Base-by-base conservation (phyloP, 192 early-diverging fungal genomes). In the Coemansia pectinata region DNA sequence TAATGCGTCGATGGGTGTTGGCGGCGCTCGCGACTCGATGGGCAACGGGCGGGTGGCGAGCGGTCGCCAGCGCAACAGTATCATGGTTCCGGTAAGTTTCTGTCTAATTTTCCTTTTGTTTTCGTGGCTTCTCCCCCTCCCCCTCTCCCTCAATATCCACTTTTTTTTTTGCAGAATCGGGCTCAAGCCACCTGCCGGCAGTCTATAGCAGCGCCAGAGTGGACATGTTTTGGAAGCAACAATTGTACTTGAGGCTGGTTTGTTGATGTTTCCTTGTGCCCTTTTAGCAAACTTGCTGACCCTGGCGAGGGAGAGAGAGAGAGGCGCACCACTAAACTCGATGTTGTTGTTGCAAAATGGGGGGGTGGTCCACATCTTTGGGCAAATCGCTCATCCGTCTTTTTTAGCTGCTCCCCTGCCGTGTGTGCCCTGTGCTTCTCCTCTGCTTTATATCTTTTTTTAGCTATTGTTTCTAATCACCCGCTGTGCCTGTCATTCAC, bases 21-120 rank as follows among this genome's bases (percentile, higher is more conserved):
- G 76, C 57, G 71, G 80, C n/a, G 74, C 66, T n/a, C 75, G 75
- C 58, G 76, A 83, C 63, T 19, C 70, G 33, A 21, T 63, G 63
- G 76, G 76, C 36, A 69, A 72, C n/a, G 81, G 81, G 50, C 72
- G 81, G 34, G 68, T 78, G 40, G 69, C 72, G 58, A 83, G 81
- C 76, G 72, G 73, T 6, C 75, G 81, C 66, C 81, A 83, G 81
- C 81, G 81, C 76, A 83, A 78, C 72, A 83, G 81, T 48, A 83
- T 83, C 72, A 83, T 83, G 81, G 72, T 83, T 70, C 81, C 81
- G 33, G 81, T 83, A 83, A 77, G 81, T 73, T 36, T 36, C 9
- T 25, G 52, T 1, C 25, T 50, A 50, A 1, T 55, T 29, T 36
- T 15, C 23, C 11, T 53, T 52, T 53, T 52, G 34, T 38, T 41